Base-by-base conservation (phyloP, 2,329 filamentous ascomycete genomes). In the Magnaporthales sp. region DNA sequence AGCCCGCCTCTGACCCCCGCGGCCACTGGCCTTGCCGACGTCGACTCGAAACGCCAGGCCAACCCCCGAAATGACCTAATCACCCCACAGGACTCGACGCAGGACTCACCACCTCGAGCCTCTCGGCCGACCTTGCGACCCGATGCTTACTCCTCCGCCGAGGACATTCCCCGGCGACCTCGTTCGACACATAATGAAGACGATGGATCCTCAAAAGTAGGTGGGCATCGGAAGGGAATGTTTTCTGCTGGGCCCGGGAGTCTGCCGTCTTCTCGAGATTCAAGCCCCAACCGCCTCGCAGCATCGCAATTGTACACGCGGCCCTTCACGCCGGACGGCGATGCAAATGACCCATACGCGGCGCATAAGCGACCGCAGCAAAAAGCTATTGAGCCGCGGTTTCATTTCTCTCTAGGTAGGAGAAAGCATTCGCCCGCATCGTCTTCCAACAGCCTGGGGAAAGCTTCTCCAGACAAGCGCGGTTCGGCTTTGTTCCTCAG, bases 1-100 rank as follows among this genome's bases (percentile, higher is more conserved):
- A 96, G 93, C 11, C 94, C 94, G 70, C 93, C 93, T 58, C 84
- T 98, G 65, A 97, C 93, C 13, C 94, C 94, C 22, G 89, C 92
- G 66, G 93, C 89, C 65, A 94, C 92, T 60, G 79, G 79, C 24
- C 78, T 77, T 46, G 74, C 75, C 56, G 80, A 81, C 60, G 72
- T 73, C 26, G 75, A 77, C n/a, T 68, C 70, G 4, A 75, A 74
- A 61, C 67, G 69, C 71, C 10, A 67, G 69, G 19, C 63, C 67
- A 19, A 68, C 31, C 70, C 69, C 13, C 69, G 69, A n/a, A 72
- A 72, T 66, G 73, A 74, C 64, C 69, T 75, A 27, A 87, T 91
- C 72, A 91, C 89, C 2, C 89, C 89, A 8, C 89, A 91, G 73
- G 83, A 86, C n/a, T 89, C 87, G 4, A 84, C 85, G 22, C 84